phyloP scores from a whole-genome alignment of 441 rosid genomes.

The Corymbia calophylla region DNA sequence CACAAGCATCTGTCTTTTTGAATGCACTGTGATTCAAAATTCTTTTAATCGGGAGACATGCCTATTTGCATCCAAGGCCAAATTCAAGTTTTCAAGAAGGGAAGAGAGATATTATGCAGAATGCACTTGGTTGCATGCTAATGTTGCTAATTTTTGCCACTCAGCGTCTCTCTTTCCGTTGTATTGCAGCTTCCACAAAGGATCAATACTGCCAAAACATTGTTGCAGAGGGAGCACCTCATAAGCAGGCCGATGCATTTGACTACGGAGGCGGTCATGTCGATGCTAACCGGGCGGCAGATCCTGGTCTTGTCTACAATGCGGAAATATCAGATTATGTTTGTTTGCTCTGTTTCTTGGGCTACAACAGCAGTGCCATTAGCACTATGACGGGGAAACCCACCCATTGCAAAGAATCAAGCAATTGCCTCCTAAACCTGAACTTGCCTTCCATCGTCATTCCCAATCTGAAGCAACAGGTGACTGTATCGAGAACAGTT shows the following conservation, averaged over 20 bases:
- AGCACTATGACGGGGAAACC: constrained; percentile 21
- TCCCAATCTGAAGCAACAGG: constrained; percentile 36
- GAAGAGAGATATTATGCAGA: background rate
- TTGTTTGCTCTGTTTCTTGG: constrained; percentile 27
- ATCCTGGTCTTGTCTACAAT: constrained; percentile 31
- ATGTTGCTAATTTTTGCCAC: background rate
- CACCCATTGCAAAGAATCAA: constrained; percentile 22
- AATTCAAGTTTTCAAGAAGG: background rate
- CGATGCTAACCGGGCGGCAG: constrained; percentile 24
- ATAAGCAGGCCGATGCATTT: constrained; percentile 44
- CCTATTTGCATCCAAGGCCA: background rate
- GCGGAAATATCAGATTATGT: constrained; percentile 13
- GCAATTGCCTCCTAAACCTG: constrained; percentile 22
- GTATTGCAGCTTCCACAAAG: constrained; percentile 27
- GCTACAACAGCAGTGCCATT: constrained; percentile 33
- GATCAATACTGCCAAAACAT: constrained; percentile 28
- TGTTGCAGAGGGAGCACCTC: constrained; percentile 44
- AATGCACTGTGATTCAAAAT: background rate
- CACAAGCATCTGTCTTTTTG: background rate
- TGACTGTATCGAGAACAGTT: constrained; percentile 47
- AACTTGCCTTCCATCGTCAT: constrained; percentile 63
- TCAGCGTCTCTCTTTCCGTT: background rate
- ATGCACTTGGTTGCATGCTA: background rate
- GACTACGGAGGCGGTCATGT: constrained; percentile 46
- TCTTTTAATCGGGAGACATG: background rate